Evolutionary conservation across 495 filamentous ascomycete genomes (phyloP).

Genomic region (Hyaloscypha hepaticicola): DNA sequence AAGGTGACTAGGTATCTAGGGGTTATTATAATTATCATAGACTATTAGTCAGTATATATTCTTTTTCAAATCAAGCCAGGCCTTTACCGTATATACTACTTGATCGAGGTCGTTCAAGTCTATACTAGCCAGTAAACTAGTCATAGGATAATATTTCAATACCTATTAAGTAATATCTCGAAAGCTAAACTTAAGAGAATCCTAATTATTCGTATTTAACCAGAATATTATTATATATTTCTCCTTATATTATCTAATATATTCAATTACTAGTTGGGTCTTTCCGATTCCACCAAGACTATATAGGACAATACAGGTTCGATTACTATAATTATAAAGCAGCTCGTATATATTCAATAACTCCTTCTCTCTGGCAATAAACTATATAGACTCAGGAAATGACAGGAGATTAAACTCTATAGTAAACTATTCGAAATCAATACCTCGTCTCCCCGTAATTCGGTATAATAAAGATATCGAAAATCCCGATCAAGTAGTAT

Average conservation of each 20-base stretch:
- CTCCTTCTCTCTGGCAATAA: constrained; percentile 13
- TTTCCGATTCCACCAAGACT: constrained; percentile 22
- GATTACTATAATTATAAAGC: constrained; percentile 1
- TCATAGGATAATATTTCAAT: constrained; percentile 6
- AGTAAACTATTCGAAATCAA: constrained; percentile 13
- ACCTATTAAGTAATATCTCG: constrained; percentile 6
- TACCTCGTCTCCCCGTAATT: constrained; percentile 8
- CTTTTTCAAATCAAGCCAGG: constrained; percentile 17
- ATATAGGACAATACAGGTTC: constrained; percentile 10
- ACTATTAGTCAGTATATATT: constrained; percentile 41
- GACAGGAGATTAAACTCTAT: not conserved
- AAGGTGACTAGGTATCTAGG: constrained; percentile 1
- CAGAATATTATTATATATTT: constrained; percentile 16
- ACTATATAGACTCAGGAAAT: constrained; percentile 9
- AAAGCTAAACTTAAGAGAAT: constrained; percentile 13
- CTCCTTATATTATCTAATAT: constrained; percentile 5
- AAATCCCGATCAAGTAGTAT: constrained; percentile 8
- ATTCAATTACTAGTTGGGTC: constrained; percentile 21
- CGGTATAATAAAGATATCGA: constrained; percentile 1
- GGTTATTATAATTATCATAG: constrained; percentile 43
- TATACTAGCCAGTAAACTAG: constrained; percentile 7
- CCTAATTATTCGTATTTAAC: constrained; percentile 11
- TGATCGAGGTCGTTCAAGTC: constrained; percentile 12
- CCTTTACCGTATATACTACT: constrained; percentile 12
- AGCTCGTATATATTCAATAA: constrained; percentile 6